A percentile compares a stretch with the other conserved stretches of the same genome.
Conservation (phyloP, 2,329 filamentous ascomycete species). For the Botryotinia narcissicola region DNA sequence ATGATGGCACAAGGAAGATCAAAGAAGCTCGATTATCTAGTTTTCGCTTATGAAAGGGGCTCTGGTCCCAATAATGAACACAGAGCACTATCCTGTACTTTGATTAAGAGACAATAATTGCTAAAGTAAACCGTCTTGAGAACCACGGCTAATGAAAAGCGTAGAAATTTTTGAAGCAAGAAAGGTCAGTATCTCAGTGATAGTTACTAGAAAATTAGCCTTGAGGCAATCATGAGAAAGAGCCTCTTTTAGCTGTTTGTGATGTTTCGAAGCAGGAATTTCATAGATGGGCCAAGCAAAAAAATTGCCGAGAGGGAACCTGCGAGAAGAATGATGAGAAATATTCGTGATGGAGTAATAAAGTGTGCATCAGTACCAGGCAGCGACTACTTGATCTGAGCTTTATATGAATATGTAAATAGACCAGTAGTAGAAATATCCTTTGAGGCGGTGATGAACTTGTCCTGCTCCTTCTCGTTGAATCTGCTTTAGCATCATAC, state of each 20-base stretch:
- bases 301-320: too few species aligned
- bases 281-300: too few species aligned
- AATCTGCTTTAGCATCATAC: too few species aligned
- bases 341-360: fast-evolving
- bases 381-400: too few species aligned
- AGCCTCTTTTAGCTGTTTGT: too few species aligned
- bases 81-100: background rate
- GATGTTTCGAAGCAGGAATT: too few species aligned
- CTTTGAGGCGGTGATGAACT: too few species aligned
- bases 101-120: background rate
- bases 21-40: background rate
- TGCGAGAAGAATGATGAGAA: too few species aligned
- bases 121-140: background rate
- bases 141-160: background rate
- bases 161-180: background rate
- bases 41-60: background rate
- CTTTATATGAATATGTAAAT: too few species aligned
- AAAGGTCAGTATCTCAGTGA: background rate
- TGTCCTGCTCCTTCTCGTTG: too few species aligned
- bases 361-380: too few species aligned
- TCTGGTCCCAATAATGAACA: background rate
- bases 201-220: background rate
- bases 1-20: background rate
- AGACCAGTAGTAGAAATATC: too few species aligned
- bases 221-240: background rate